phyloP scores from a whole-genome alignment of 192 early-diverging fungal species.

The Umbelopsis vinacea region DNA sequence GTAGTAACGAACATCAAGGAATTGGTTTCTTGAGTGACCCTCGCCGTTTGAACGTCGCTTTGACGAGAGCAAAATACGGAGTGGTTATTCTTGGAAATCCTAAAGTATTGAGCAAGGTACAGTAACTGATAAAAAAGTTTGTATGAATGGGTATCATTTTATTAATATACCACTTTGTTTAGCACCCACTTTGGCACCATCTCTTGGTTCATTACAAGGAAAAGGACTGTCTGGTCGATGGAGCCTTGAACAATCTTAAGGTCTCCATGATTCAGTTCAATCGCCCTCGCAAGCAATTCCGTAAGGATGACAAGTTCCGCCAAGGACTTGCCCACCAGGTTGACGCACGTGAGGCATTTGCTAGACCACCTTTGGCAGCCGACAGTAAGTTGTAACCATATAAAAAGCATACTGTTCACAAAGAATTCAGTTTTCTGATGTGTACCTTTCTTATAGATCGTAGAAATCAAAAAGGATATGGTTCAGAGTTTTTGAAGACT shows the following conservation, averaged over 20 bases:
- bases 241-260: conserved; percentile 87
- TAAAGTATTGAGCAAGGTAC: conserved; percentile 82
- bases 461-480: conserved; percentile 49
- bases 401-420: not conserved
- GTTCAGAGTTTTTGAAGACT: conserved; percentile 53
- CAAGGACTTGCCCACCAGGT: conserved; percentile 62
- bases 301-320: conserved; percentile 59
- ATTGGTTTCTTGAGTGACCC: conserved; percentile 94
- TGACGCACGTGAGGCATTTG: conserved; percentile 65
- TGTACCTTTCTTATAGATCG: conserved; percentile 40
- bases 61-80: conserved; percentile 93
- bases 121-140: not conserved
- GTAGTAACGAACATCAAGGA: conserved; percentile 97
- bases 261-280: conserved; percentile 89
- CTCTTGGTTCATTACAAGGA: conserved; percentile 93
- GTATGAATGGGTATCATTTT: no score
- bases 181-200: conserved; percentile 97
- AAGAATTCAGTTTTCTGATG: not conserved
- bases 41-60: conserved; percentile 87
- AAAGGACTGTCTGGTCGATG: conserved; percentile 89
- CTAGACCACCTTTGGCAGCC: conserved; percentile 51
- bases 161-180: not conserved
- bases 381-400: conserved; percentile 40
- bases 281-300: conserved; percentile 63
- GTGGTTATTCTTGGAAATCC: conserved; percentile 95